Percentiles rank a stretch among this genome's conserved stretches.
phyloP scores from a whole-genome alignment of 164 flowering plant genomes.

The Vitis riparia region DNA sequence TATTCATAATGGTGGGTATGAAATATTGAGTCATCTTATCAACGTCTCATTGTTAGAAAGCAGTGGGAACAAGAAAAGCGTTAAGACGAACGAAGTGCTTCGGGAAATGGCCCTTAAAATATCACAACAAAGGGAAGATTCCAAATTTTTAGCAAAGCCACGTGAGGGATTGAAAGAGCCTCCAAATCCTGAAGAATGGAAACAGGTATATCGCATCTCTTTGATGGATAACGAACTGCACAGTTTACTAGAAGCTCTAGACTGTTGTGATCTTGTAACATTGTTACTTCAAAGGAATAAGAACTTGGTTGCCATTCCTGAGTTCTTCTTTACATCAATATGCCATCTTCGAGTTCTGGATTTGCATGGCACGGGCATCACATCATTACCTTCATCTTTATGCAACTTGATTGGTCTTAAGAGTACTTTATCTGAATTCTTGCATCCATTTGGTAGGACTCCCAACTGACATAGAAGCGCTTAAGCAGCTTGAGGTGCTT shows the following conservation, averaged over 20 bases:
- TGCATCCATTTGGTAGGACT: conserved; percentile 9
- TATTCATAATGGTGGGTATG: conserved; percentile 10
- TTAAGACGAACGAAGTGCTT: too few species aligned
- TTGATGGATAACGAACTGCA: conserved; percentile 11
- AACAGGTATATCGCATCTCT: conserved; percentile 12
- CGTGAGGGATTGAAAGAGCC: background rate
- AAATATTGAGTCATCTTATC: conserved; percentile 10
- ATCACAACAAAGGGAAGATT: background rate
- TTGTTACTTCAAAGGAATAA: conserved; percentile 21
- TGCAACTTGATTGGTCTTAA: conserved; percentile 13
- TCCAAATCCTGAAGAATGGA: conserved; percentile 17
- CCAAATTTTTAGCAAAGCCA: too few species aligned
- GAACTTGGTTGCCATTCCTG: background rate
- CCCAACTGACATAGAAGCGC: too few species aligned
- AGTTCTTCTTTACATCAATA: conserved; percentile 23
- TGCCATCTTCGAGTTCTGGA: conserved; percentile 23
- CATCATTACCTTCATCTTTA: conserved; percentile 23
- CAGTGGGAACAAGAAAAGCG: too few species aligned
- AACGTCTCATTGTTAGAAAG: conserved; percentile 18
- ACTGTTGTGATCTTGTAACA: conserved; percentile 15
- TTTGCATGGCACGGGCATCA: conserved; percentile 13
- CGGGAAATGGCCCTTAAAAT: too few species aligned
- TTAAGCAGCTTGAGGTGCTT: conserved; percentile 5
- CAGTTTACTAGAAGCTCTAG: conserved; percentile 16
- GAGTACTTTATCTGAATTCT: conserved; percentile 20